Evolutionary conservation across 176 grass and related monocot species (phyloP).

Genomic region (Zoysia pacifica): DNA sequence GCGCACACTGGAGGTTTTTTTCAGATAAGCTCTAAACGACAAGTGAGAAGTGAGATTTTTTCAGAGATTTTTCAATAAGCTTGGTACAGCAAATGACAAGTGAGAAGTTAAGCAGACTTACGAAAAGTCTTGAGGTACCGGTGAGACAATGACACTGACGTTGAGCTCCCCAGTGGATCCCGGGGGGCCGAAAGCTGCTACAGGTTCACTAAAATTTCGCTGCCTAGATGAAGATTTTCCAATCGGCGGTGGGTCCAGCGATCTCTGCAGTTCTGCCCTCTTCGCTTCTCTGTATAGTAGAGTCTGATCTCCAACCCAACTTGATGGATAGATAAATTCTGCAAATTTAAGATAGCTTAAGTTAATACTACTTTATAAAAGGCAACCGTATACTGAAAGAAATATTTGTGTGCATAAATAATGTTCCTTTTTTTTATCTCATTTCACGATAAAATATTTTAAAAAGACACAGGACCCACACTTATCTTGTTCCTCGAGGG

Average conservation of each 20-base stretch:
- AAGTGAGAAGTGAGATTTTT: not conserved
- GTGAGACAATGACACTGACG: slow-evolving; percentile 78
- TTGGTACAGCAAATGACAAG: no score
- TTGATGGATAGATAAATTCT: slow-evolving; percentile 96
- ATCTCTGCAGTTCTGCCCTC: slow-evolving; percentile 74
- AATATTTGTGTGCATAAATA: not conserved
- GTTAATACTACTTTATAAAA: slow-evolving; percentile 10
- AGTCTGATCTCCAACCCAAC: slow-evolving; percentile 92
- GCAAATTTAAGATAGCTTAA: not conserved
- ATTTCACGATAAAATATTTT: not conserved
- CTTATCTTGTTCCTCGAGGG: not conserved
- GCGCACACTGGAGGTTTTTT: not conserved
- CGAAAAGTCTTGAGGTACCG: slow-evolving; percentile 78
- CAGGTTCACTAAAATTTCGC: slow-evolving; percentile 55
- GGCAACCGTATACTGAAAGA: not conserved
- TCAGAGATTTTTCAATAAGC: no score
- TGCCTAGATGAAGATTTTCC: slow-evolving; percentile 9
- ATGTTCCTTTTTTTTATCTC: not conserved
- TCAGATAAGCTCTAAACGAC: not conserved
- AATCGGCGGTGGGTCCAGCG: slow-evolving; percentile 66
- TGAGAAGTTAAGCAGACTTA: slow-evolving; percentile 32
- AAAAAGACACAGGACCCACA: not conserved
- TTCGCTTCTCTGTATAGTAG: slow-evolving; percentile 63
- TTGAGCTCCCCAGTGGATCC: slow-evolving; percentile 93
- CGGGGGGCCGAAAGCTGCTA: slow-evolving; percentile 83